phyloP scores from a whole-genome alignment of 2,329 filamentous ascomycete genomes.

The Apiospora kogelbergensis region DNA sequence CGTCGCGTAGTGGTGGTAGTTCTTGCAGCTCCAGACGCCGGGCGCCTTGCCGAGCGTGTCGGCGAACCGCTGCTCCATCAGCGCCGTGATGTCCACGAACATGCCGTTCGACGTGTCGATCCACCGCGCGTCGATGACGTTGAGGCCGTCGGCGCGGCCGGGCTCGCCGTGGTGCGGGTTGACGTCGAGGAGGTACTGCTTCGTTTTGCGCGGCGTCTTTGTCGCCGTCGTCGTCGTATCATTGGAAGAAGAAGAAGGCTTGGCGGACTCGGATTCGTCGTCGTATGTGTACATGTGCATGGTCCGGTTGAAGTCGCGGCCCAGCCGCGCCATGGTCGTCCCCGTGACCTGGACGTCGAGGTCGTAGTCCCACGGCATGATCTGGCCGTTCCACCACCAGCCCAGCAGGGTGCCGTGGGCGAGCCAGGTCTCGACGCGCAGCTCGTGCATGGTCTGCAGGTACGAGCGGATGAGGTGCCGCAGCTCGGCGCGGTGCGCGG shows the following conservation, averaged over 20 bases:
- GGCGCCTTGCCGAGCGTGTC: conserved; percentile 42
- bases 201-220: conserved; percentile 30
- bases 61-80: conserved; percentile 65
- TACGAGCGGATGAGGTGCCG: conserved; percentile 73
- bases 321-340: conserved; percentile 65
- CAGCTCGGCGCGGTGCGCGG: conserved; percentile 64
- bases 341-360: conserved; percentile 77
- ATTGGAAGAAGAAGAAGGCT: neutral
- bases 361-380: conserved; percentile 84
- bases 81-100: conserved; percentile 80
- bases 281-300: conserved; percentile 54
- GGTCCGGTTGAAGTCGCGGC: conserved; percentile 67
- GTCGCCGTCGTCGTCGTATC: neutral
- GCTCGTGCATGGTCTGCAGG: conserved; percentile 62
- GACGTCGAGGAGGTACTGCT: conserved; percentile 70
- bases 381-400: conserved; percentile 84
- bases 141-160: conserved; percentile 64
- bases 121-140: conserved; percentile 84
- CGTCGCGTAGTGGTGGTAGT: conserved; percentile 69
- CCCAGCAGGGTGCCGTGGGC: conserved; percentile 81
- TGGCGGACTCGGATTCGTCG: conserved; percentile 23
- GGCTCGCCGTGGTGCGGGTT: conserved; percentile 69
- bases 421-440: conserved; percentile 79
- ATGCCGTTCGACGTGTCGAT: conserved; percentile 75
- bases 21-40: conserved; percentile 77